Base-by-base conservation (phyloP, 2,329 filamentous ascomycete species). In the Sarocladium brachiariae region DNA sequence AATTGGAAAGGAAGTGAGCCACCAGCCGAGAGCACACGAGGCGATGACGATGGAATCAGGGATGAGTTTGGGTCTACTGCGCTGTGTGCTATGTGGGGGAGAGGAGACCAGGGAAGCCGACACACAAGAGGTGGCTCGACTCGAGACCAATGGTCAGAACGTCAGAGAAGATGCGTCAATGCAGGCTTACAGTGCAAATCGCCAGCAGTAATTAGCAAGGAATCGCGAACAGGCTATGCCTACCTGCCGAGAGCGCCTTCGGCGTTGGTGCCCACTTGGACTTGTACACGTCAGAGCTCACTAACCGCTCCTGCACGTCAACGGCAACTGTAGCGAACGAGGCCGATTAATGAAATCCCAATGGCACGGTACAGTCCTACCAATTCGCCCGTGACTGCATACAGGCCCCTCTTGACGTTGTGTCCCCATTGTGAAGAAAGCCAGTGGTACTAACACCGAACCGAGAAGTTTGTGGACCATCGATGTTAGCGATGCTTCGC, bases 231-330 rank as follows among this genome's bases (percentile, higher is more conserved):
- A 39, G 13, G 27, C 37, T 9, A 23, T 3, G 10, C 39, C 39
- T 10, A 45, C 10, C 33, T 11, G 10, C 14, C 8, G 5, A 5
- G 16, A n/a, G 43, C 43, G 31, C 43, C 43, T 47, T 31, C 43
- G 27, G 43, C 27, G 5, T 21, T 25, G 25, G 43, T 33, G 43
- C 43, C 43, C 43, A 47, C 43, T 47, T 47, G 43, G 43, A 23
- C 27, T 47, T 47, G 43, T 47, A 47, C 43, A 47, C 43, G 43
- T 47, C 43, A 47, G 43, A 47, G 43, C 25, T 47, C 43, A 33
- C 43, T 47, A 47, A 19, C 43, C 43, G 43, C 43, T 47, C 43
- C 43, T 47, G 43, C 43, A 31, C 25, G 24, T 47, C 43, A 33
- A 25, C 43, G n/a, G 43, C 27, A 5, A 31, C 43, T 13, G 43